Conservation (phyloP, 345 rosid species). For the Viola odorata region DNA sequence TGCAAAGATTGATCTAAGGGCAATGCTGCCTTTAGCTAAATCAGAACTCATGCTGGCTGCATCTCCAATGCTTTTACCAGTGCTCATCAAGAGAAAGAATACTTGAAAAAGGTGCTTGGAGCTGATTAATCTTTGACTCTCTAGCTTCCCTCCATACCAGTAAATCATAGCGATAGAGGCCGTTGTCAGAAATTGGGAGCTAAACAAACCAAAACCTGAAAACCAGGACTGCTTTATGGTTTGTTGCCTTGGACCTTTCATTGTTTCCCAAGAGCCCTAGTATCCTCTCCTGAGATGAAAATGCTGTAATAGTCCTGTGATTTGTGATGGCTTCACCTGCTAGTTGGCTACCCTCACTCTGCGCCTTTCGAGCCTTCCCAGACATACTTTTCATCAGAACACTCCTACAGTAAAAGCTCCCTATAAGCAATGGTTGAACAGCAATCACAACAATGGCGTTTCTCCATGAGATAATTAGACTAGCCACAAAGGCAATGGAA, state of each 20-base stretch:
- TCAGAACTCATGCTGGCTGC: conserved; percentile 51
- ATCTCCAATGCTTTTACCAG: conserved; percentile 40
- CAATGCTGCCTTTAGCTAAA: conserved; percentile 35
- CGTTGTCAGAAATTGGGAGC: conserved; percentile 42
- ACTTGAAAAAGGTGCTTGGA: conserved; percentile 36
- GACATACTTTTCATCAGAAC: conserved; percentile 52
- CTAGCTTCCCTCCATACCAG: conserved; percentile 48
- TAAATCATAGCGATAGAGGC: conserved; percentile 32
- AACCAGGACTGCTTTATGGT: conserved; percentile 44
- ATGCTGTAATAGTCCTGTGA: conserved; percentile 46
- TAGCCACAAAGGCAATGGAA: conserved; percentile 24
- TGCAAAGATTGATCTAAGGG: conserved; percentile 30
- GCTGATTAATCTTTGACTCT: conserved; percentile 27
- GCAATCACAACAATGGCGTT: conserved; percentile 41
- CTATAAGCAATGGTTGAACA: conserved; percentile 41
- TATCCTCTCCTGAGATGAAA: conserved; percentile 44
- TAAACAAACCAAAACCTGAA: conserved; percentile 37
- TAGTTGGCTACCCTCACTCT: conserved; percentile 35
- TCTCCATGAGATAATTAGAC: conserved; percentile 38
- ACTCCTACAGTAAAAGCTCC: conserved; percentile 32
- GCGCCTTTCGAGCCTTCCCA: conserved; percentile 33
- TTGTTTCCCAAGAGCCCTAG: conserved; percentile 26
- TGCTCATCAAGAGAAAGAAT: conserved; percentile 46
- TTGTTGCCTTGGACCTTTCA: conserved; percentile 35
- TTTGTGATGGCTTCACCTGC: conserved; percentile 47